Evolutionary conservation across 2,329 filamentous ascomycete genomes (phyloP).

Genomic region (Dactylellina sp.): DNA sequence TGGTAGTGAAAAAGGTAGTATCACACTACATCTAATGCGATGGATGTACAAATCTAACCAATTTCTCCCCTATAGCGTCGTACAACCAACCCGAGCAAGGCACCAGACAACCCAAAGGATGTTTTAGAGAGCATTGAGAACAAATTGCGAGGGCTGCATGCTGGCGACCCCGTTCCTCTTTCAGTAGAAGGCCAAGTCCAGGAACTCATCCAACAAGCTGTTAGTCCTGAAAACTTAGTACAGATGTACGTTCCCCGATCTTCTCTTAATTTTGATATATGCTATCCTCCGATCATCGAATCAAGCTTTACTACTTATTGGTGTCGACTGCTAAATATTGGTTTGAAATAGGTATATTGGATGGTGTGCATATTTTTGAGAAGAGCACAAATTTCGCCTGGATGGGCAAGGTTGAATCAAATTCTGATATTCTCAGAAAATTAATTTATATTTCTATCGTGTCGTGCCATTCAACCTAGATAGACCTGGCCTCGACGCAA

Average conservation of each 20-base stretch:
- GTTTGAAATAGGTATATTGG: conserved; percentile 71
- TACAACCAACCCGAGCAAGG: conserved; percentile 64
- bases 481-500: too few species aligned
- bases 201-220: conserved; percentile 88
- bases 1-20: conserved; percentile 75
- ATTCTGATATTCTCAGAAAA: too few species aligned
- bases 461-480: too few species aligned
- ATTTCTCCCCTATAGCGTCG: conserved; percentile 63
- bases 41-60: background rate
- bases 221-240: conserved; percentile 80
- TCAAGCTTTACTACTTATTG: too few species aligned
- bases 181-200: conserved; percentile 98
- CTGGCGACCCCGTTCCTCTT: conserved; percentile 88
- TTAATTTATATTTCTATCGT: too few species aligned
- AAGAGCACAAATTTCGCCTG: background rate
- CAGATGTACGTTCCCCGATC: conserved; percentile 76
- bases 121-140: conserved; percentile 89
- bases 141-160: conserved; percentile 85
- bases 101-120: conserved; percentile 77
- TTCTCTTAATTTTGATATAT: too few species aligned
- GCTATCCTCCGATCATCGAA: too few species aligned
- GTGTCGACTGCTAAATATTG: background rate
- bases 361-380: conserved; percentile 79
- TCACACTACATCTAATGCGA: conserved; percentile 8
- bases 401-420: background rate